Base-by-base conservation (phyloP, 306 rosid genomes). In the Ormosia emarginata region DNA sequence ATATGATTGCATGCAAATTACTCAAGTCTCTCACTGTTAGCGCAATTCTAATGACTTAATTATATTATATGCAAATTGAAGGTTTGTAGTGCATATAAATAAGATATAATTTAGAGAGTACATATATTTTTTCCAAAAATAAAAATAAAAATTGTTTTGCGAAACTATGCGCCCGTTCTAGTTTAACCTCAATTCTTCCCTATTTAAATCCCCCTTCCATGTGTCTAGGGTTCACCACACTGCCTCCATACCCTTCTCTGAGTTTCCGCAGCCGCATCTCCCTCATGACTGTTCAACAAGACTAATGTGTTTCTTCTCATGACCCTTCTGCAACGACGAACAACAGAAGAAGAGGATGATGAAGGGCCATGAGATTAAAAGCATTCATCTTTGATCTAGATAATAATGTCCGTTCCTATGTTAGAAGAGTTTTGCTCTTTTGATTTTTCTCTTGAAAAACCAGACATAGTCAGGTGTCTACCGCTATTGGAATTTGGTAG, bases 381-480 rank as follows among this genome's bases (percentile, higher is more conserved):
- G 11, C 15, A 2, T 52, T 15, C 37, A 9, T 36, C 47, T 71
- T 34, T 50, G 4, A 14, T 71, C 33, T 44, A 2, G 0, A 44
- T 44, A 2, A 44, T 7, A 5, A 66, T 39, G 53, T 0, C 24
- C 9, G n/a, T 29, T n/a, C 3, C 8, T n/a, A 10, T 59, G 46
- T 65, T 44, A 44, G 10, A 4, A 37, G 41, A 44, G 63, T 18
- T 24, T 57, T 57, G 13, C 10, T 10, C 61, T 7, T 55, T 15
- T 46, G 46, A 47, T 47, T 6, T 49, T 8, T 72, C 4, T n/a
- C 7, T 8, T 0, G 0, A 5, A 79, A 12, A 68, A n/a, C 82
- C 85, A 82, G 84, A 79, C 77, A 58, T 87, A 49, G 79, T 71
- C 83, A 77, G 67, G 87, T 71, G 39, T 55, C 83, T 64, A 37